These are phyloP conservation scores for Mycena pura DNA, from an alignment of 768 basidiomycete species.

Conservation along the genomic window DNA sequence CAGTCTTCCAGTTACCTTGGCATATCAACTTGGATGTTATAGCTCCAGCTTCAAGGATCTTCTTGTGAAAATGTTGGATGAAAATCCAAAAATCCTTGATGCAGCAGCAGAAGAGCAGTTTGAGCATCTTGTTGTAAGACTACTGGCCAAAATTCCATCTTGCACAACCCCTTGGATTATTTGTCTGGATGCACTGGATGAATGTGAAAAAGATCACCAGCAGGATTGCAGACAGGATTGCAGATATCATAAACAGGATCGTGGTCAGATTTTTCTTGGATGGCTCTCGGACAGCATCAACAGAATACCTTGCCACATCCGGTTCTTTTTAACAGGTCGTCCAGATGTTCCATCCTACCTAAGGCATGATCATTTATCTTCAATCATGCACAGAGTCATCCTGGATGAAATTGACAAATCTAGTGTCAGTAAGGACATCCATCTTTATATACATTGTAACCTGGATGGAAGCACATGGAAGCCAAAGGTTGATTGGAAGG, in stretches of 20 bases:
- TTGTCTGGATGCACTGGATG: conserved; percentile 20
- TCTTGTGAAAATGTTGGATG: conserved; percentile 2
- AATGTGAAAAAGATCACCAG: conserved; percentile 5
- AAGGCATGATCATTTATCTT: not conserved
- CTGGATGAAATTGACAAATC: not conserved
- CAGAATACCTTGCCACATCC: conserved; percentile 1
- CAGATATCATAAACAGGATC: not conserved
- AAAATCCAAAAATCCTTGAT: not conserved
- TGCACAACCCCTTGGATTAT: conserved; percentile 8
- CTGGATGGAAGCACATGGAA: not conserved
- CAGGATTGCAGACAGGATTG: not conserved
- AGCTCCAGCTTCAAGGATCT: not conserved
- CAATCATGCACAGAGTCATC: not conserved
- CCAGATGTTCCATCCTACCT: conserved; percentile 11
- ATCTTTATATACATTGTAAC: not conserved
- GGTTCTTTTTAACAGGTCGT: conserved; percentile 10
- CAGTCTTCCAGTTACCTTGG: not conserved
- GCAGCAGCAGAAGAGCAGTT: not conserved
- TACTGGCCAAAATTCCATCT: conserved; percentile 2
- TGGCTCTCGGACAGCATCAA: not conserved
- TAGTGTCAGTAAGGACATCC: conserved; percentile 1
- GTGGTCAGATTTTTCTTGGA: not conserved
- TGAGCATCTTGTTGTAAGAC: not conserved
- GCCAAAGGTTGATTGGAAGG: not conserved
- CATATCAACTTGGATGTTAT: conserved; percentile 4